Evolutionary conservation across 2,329 filamentous ascomycete genomes (phyloP), one percentile per base, ranked within the genome.

Genomic region (Diatrype stigma): DNA sequence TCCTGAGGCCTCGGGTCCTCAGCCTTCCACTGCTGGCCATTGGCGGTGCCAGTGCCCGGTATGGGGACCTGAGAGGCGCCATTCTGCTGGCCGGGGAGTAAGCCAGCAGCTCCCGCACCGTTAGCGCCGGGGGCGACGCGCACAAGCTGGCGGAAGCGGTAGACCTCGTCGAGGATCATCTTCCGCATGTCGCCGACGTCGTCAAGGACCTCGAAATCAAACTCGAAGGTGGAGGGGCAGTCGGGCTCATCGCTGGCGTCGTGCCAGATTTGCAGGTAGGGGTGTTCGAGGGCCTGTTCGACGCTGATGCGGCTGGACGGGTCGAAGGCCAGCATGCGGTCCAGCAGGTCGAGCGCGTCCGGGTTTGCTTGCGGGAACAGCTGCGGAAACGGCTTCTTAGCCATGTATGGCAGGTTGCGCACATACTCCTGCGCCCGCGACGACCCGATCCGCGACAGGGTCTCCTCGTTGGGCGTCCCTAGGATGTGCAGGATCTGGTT

Each of bases 401-500:
- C 84, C 92, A 96, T 96, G 72, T 81, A 93, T 1, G 91, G 92
- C 50, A 96, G 79, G 77, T 97, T 97, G 64, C 94, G 89, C 53
- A 99, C 94, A 73, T 99, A 99, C 73, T 99, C 94, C 73, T 97
- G 94, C 16, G 94, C 94, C 58, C 94, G 88, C 11, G 91, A 91
- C 4, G 92, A 96, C 49, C 94, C 94, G 66, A 99, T 99, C 58
- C 94, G 89, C 23, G 84, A 86, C 19, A 99, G 81, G 0, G 94
- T 99, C 69, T 96, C 90, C 71, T 97, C 93, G 67, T 93, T 96
- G 38, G 94, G 94, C 1, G 93, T 99, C 57, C 94, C 94, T 49
- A 99, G 87, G 69, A 96, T 96, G 77, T 97, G 92, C 50, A 99
- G 82, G 66, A 99, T 99, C 75, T 99, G 94, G 79, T 99, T 99